Conservation (phyloP, 306 rosid species). For the Acacia crassicarpa region DNA sequence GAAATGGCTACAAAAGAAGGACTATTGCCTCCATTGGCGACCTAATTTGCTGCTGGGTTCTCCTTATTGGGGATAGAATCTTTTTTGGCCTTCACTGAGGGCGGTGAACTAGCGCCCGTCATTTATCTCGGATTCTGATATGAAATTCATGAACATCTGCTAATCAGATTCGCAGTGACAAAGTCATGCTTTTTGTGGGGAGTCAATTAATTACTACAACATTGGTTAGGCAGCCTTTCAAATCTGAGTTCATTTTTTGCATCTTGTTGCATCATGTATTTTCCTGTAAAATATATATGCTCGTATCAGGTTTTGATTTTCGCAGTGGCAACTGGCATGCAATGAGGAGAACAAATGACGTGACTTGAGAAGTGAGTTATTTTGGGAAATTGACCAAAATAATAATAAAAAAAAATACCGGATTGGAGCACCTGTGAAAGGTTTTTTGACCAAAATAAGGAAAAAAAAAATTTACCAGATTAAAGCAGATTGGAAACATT, state of each 20-base stretch:
- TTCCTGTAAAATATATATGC: neutral
- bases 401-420: too few species aligned
- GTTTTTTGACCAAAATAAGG: too few species aligned
- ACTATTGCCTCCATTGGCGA: constrained; percentile 45
- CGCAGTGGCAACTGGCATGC: neutral
- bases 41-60: constrained; percentile 1
- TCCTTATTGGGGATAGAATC: neutral
- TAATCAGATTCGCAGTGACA: neutral
- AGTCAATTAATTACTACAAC: neutral
- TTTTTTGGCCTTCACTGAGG: neutral
- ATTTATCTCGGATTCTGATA: neutral
- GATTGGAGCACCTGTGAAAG: too few species aligned
- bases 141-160: neutral
- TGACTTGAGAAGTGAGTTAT: neutral
- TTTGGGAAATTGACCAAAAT: too few species aligned
- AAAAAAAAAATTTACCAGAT: too few species aligned
- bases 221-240: neutral
- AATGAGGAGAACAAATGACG: neutral
- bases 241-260: too few species aligned
- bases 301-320: neutral
- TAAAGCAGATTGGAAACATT: too few species aligned
- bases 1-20: constrained; percentile 85
- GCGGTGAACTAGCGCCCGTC: neutral
- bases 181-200: neutral
- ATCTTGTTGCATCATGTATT: neutral